These are phyloP conservation scores for Odontarrhena argentea DNA, from an alignment of 345 rosid species.

Conservation along the genomic window DNA sequence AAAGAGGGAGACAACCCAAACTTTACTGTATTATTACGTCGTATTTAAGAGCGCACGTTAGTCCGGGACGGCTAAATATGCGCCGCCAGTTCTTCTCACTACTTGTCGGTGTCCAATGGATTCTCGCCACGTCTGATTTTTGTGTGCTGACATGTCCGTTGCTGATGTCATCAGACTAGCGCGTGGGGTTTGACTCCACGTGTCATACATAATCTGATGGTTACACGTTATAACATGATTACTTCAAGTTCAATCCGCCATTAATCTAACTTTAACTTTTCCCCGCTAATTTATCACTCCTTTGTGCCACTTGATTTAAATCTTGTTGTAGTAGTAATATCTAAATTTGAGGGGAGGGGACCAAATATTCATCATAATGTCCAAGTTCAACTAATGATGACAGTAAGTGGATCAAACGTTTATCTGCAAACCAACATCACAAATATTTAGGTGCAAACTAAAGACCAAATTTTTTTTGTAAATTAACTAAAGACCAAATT, in stretches of 20 bases:
- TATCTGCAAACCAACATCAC: not conserved
- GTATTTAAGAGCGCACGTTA: slow-evolving; percentile 39
- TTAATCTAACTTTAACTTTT: not conserved
- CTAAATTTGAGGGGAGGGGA: too few relatives aligned
- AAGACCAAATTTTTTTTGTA: too few relatives aligned
- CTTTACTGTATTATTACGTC: not conserved
- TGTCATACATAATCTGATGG: slow-evolving; percentile 8
- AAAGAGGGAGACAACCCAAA: not conserved
- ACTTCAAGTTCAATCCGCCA: slow-evolving; percentile 23
- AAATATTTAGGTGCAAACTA: not conserved
- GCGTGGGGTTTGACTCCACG: slow-evolving; percentile 25
- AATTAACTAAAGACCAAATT: not conserved
- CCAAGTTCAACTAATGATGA: slow-evolving; percentile 9
- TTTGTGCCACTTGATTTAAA: not conserved
- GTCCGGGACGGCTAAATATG: slow-evolving; percentile 27
- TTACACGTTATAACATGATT: slow-evolving; percentile 23
- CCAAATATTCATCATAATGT: slow-evolving; percentile 5
- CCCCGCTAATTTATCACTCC: not conserved
- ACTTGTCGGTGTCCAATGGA: slow-evolving; percentile 63
- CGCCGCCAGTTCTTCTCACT: slow-evolving; percentile 33
- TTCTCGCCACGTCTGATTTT: slow-evolving; percentile 46
- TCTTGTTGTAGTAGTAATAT: not conserved
- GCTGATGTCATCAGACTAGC: slow-evolving; percentile 33
- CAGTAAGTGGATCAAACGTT: not conserved
- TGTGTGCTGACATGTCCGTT: slow-evolving; percentile 26